Evolutionary conservation across 2,329 filamentous ascomycete genomes (phyloP), one percentile per base, ranked within the genome.

Genomic region (Beauveria varroae): DNA sequence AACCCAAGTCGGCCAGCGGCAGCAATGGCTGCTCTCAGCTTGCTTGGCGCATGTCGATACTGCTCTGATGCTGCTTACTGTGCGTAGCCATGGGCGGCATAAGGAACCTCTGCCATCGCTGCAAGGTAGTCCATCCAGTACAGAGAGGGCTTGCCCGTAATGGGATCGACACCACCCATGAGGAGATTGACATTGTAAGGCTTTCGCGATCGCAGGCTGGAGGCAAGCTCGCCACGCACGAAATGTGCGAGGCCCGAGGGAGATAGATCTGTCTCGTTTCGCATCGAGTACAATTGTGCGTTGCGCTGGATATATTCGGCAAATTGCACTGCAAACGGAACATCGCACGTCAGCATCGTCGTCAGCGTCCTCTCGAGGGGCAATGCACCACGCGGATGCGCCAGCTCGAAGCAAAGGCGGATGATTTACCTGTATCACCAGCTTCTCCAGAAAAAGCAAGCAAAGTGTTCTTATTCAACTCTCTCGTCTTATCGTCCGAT

Each of bases 221-320:
- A 88, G 50, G 96, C 95, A 65, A 99, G 86, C 78, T 99, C 93
- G 73, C 89, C 89, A 67, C 95, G 91, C 68, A 99, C 92, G 74
- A 97, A 99, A 79, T 91, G 87, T 64, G 93, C 91, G 61, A 97
- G 87, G 44, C 91, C 95, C 41, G 88, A 87, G 10, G 95, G 93
- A 50, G 91, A 91, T 64, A 99, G 86, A 71, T 97, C 91, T 72
- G 89, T 89, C 76, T 92, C 90, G 75, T 98, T 98, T 73, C 96
- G 91, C 93, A 98, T 99, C 68, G 90, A 92, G 80, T 99, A 99
- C 73, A 99, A 89, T 78, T 96, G 91, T 65, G 95, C 88, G 77
- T 99, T 99, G 74, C 93, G 93, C 85, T 98, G 93, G 75, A 99
- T 96, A 80, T 93, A 99, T 80, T 99, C 95, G 75, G 96, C 91